These are phyloP conservation scores for Cystoisospora suis DNA, from an alignment of 169 alveolate genomes.

Conservation along the genomic window DNA sequence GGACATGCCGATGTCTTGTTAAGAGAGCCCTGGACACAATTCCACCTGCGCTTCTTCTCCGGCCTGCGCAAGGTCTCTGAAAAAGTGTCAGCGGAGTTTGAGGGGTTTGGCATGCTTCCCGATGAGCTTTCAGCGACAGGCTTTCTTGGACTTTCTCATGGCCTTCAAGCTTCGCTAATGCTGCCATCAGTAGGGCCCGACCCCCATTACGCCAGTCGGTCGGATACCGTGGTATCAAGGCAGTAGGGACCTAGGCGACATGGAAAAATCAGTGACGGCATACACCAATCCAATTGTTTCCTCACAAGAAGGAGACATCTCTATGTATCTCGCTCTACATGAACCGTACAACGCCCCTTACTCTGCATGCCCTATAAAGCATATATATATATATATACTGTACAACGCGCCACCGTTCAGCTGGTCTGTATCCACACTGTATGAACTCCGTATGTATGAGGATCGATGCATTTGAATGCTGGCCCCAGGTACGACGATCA, in stretches of 20 bases:
- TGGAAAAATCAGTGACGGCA: neutral
- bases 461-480: too few relatives aligned
- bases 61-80: slow-evolving; percentile 39
- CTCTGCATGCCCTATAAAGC: too few relatives aligned
- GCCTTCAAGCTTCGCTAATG: slow-evolving; percentile 81
- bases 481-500: too few relatives aligned
- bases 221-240: slow-evolving; percentile 85
- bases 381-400: too few relatives aligned
- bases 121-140: neutral
- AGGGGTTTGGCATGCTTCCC: slow-evolving; percentile 42
- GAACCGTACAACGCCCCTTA: too few relatives aligned
- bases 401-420: too few relatives aligned
- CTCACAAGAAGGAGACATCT: too few relatives aligned
- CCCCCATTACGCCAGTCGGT: slow-evolving; percentile 90
- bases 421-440: too few relatives aligned
- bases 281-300: too few relatives aligned
- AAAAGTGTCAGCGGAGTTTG: slow-evolving; percentile 36
- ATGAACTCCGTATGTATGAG: too few relatives aligned
- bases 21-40: slow-evolving; percentile 39
- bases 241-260: slow-evolving; percentile 78
- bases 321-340: too few relatives aligned
- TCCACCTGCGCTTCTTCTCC: slow-evolving; percentile 54
- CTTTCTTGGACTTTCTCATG: slow-evolving; percentile 58
- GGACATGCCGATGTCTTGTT: slow-evolving; percentile 71
- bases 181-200: slow-evolving; percentile 81